phyloP scores from a whole-genome alignment of 352 stramenopile genomes.

The Pythium graminicola region DNA sequence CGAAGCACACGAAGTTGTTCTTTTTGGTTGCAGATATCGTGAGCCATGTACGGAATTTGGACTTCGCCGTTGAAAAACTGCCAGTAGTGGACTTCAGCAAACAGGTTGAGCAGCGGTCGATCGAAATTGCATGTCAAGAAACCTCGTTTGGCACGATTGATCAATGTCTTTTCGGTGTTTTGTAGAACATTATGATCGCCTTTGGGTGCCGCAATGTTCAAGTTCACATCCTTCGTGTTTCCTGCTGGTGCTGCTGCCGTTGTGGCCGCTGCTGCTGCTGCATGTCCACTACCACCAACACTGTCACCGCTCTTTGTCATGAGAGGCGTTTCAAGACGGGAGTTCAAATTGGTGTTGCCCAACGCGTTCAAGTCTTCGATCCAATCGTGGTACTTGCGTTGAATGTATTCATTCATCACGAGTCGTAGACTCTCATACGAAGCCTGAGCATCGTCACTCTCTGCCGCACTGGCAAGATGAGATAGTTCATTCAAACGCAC shows the following conservation, averaged over 20 bases:
- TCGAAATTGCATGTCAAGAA: constrained; percentile 95
- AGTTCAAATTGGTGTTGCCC: constrained; percentile 70
- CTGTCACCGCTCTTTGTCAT: constrained; percentile 69
- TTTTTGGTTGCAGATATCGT: constrained; percentile 94
- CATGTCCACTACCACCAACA: constrained; percentile 21
- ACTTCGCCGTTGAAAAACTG: constrained; percentile 91
- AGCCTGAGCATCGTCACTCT: constrained; percentile 74
- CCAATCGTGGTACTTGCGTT: constrained; percentile 89
- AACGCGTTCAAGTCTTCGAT: constrained; percentile 82
- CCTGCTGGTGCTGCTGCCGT: background rate
- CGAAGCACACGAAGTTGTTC: constrained; percentile 87
- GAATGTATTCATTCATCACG: constrained; percentile 87
- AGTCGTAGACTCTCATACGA: constrained; percentile 68
- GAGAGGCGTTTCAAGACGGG: constrained; percentile 74
- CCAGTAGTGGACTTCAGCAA: constrained; percentile 90
- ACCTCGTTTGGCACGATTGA: constrained; percentile 69
- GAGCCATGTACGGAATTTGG: constrained; percentile 92
- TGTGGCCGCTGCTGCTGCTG: background rate
- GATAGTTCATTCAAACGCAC: constrained; percentile 62
- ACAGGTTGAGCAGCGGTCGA: constrained; percentile 87
- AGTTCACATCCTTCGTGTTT: constrained; percentile 24
- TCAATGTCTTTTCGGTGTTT: constrained; percentile 77
- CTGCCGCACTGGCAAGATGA: constrained; percentile 56
- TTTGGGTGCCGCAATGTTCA: constrained; percentile 25
- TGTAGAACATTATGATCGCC: constrained; percentile 58